Percentiles rank a stretch among this genome's conserved stretches.
Conservation (phyloP, 352 stramenopile genomes). For the Globisporangium middletonii region DNA sequence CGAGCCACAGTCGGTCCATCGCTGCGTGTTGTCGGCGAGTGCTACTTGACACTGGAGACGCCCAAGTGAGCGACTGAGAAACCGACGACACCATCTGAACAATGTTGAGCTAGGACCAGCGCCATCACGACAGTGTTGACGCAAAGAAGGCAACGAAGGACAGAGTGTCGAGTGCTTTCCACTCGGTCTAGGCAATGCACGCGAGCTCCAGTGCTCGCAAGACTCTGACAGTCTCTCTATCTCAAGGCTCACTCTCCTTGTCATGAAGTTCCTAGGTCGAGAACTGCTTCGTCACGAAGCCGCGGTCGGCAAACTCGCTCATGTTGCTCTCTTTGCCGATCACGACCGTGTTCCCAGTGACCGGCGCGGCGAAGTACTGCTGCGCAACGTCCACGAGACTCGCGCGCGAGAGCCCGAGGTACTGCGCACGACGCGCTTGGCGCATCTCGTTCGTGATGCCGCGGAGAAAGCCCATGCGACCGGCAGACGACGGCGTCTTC, state of each 20-base stretch:
- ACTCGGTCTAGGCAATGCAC: neutral
- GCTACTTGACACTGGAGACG: too few species aligned
- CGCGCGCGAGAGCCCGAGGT: constrained; percentile 35
- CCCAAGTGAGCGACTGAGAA: too few species aligned
- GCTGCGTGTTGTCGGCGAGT: too few species aligned
- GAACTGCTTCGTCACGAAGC: constrained; percentile 37
- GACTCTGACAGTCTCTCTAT: neutral
- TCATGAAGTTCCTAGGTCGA: constrained; percentile 7
- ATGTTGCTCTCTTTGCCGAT: constrained; percentile 55
- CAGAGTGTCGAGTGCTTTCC: too few species aligned
- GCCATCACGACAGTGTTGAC: too few species aligned
- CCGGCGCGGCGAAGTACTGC: constrained; percentile 31
- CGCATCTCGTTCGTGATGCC: constrained; percentile 84
- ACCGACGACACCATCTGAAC: too few species aligned
- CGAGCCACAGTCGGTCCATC: too few species aligned
- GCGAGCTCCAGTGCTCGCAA: neutral
- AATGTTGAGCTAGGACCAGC: too few species aligned
- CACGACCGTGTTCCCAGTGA: constrained; percentile 30
- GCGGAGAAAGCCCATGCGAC: constrained; percentile 68
- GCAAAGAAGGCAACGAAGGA: too few species aligned
- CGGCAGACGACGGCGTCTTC: constrained; percentile 67
- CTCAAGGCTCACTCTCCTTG: too few species aligned
- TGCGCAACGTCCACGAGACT: constrained; percentile 48
- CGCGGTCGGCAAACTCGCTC: constrained; percentile 34
- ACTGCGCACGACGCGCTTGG: constrained; percentile 63